phyloP scores from a whole-genome alignment of 345 rosid species.

The Streptanthus diversifolius region DNA sequence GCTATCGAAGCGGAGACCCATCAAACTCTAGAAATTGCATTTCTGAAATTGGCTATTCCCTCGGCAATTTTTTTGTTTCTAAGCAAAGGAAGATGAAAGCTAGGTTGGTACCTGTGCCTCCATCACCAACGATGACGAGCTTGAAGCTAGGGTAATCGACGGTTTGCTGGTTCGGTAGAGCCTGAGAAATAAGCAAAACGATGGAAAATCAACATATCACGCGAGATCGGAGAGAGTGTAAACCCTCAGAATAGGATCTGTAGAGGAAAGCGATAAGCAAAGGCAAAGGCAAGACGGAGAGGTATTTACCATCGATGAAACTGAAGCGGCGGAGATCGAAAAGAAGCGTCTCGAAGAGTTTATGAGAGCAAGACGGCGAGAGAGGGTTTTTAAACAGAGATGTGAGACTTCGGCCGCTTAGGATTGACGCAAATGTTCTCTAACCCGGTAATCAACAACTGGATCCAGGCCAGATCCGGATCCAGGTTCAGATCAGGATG shows the following conservation, averaged over 20 bases:
- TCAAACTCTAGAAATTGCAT: background rate
- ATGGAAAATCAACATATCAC: background rate
- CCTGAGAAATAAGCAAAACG: conserved; percentile 38
- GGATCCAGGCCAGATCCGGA: background rate
- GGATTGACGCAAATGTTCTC: conserved; percentile 20
- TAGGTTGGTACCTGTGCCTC: conserved; percentile 68
- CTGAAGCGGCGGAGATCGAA: conserved; percentile 1
- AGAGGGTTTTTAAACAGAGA: conserved; percentile 22
- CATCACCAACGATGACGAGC: conserved; percentile 94
- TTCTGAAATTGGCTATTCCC: background rate
- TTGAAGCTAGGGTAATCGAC: conserved; percentile 82
- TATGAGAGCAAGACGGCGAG: conserved; percentile 19
- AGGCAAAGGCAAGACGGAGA: background rate
- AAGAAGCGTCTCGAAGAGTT: background rate
- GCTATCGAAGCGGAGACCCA: background rate
- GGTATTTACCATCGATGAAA: conserved; percentile 23
- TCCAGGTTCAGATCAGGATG: background rate
- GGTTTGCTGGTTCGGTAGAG: conserved; percentile 69
- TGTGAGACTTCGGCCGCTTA: conserved; percentile 17
- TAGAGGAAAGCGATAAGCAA: background rate
- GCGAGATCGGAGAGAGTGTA: background rate
- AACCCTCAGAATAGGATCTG: background rate
- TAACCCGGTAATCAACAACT: conserved; percentile 6
- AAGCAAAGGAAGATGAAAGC: background rate
- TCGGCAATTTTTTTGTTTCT: background rate